Percentiles rank a stretch among this genome's conserved stretches.
Evolutionary conservation across 2,329 filamentous ascomycete species (phyloP).

Genomic region (Fusarium sp.): DNA sequence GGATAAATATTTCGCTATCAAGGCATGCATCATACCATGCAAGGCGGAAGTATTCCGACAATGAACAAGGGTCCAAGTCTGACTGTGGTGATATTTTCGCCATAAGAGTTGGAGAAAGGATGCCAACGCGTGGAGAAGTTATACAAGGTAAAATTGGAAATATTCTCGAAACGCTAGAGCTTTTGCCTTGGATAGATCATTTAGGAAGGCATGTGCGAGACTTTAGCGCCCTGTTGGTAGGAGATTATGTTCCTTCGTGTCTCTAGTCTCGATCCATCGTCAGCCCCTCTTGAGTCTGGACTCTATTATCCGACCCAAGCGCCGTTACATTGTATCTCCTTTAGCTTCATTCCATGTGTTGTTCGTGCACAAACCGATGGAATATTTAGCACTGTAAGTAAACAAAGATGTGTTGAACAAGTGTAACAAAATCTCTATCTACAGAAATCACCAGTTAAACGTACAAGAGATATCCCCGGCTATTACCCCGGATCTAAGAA

Average conservation of each 20-base stretch:
- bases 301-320: neutral
- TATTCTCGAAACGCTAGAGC: constrained; percentile 16
- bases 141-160: neutral
- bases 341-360: constrained; percentile 6
- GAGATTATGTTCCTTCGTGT: constrained; percentile 4
- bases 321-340: constrained; percentile 26
- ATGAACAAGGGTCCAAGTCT: neutral
- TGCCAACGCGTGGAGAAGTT: constrained; percentile 12
- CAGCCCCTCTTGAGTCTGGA: constrained; percentile 17
- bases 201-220: neutral
- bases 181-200: neutral
- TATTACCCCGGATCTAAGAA: neutral
- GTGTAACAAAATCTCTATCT: neutral
- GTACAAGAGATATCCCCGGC: neutral
- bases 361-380: neutral
- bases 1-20: neutral
- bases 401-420: neutral
- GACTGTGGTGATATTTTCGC: neutral
- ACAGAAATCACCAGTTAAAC: neutral
- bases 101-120: constrained; percentile 18
- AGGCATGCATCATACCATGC: neutral
- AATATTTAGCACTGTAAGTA: neutral
- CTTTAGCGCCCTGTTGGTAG: neutral
- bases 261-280: constrained; percentile 1
- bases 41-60: constrained; percentile 13